phyloP scores from a whole-genome alignment of 441 rosid species.

The Erodium moschatum region DNA sequence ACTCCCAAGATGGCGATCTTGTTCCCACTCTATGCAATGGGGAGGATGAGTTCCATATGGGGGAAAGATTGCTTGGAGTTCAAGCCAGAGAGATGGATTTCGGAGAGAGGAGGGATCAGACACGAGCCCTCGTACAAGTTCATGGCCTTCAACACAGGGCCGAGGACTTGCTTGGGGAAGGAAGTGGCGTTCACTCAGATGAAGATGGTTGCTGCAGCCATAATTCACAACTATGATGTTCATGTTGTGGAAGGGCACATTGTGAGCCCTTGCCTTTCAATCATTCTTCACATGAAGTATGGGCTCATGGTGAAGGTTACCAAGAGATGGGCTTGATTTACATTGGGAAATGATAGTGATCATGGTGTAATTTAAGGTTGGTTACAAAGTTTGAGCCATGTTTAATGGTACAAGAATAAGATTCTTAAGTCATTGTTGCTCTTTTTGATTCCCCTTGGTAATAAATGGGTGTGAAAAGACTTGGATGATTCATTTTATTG shows the following conservation, averaged over 20 bases:
- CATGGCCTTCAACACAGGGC: slow-evolving; percentile 57
- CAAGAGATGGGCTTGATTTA: neutral
- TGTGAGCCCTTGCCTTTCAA: slow-evolving; percentile 24
- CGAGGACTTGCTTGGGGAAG: slow-evolving; percentile 64
- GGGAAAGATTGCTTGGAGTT: slow-evolving; percentile 57
- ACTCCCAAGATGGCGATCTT: slow-evolving; percentile 28
- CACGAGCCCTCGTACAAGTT: slow-evolving; percentile 61
- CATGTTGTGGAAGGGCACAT: slow-evolving; percentile 29
- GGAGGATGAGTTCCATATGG: slow-evolving; percentile 53
- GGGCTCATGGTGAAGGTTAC: slow-evolving; percentile 9
- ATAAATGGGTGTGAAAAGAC: no score
- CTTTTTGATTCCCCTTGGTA: no score
- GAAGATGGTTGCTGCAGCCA: slow-evolving; percentile 37
- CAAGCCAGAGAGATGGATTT: slow-evolving; percentile 63
- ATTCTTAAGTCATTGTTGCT: neutral
- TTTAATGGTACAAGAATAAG: neutral
- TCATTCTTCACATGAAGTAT: slow-evolving; percentile 29
- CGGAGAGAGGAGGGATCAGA: slow-evolving; percentile 26
- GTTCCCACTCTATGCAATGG: slow-evolving; percentile 41
- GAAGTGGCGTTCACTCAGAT: slow-evolving; percentile 46
- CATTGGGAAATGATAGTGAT: neutral
- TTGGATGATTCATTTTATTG: no score
- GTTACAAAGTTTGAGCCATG: neutral
- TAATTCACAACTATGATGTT: slow-evolving; percentile 34
- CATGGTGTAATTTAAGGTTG: neutral